Percentiles rank a stretch among this genome's conserved stretches.
phyloP scores from a whole-genome alignment of 192 early-diverging fungal genomes.

The Allomyces macrogynus region DNA sequence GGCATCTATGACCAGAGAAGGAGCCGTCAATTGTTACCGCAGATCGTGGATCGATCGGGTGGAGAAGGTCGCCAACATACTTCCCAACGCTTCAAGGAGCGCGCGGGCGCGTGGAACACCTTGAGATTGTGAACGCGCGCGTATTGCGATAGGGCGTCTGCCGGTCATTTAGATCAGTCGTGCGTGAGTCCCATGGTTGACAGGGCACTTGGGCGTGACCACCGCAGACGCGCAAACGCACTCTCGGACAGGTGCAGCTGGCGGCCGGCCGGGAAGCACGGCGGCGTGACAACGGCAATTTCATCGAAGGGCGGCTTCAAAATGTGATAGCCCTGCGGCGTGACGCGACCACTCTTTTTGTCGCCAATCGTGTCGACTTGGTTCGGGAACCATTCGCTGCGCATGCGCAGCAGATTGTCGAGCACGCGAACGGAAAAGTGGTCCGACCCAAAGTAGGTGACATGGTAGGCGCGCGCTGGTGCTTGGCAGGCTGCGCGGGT shows the following conservation, averaged over 20 bases:
- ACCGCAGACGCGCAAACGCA: neutral
- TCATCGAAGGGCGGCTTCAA: too few relatives aligned
- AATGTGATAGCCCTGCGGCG: neutral
- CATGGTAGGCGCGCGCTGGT: neutral
- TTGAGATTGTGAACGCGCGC: neutral
- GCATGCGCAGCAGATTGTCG: neutral
- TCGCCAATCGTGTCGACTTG: too few relatives aligned
- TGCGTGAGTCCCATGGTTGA: too few relatives aligned
- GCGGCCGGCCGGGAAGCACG: neutral
- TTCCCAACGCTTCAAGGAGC: neutral
- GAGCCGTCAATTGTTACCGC: neutral
- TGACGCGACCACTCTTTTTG: neutral
- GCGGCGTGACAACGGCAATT: neutral
- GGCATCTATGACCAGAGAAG: too few relatives aligned
- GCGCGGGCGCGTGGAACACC: neutral
- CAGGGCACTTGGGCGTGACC: too few relatives aligned
- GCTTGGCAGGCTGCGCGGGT: too few relatives aligned
- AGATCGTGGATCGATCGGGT: neutral
- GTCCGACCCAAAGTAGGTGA: neutral
- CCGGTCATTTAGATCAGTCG: too few relatives aligned
- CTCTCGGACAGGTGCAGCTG: neutral
- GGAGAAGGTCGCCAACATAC: too few relatives aligned
- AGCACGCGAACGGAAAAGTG: neutral
- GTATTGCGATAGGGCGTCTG: neutral
- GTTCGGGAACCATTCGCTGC: too few relatives aligned